Conservation (phyloP, 129 eudicot species). For the Ambrosia artemisiifolia region DNA sequence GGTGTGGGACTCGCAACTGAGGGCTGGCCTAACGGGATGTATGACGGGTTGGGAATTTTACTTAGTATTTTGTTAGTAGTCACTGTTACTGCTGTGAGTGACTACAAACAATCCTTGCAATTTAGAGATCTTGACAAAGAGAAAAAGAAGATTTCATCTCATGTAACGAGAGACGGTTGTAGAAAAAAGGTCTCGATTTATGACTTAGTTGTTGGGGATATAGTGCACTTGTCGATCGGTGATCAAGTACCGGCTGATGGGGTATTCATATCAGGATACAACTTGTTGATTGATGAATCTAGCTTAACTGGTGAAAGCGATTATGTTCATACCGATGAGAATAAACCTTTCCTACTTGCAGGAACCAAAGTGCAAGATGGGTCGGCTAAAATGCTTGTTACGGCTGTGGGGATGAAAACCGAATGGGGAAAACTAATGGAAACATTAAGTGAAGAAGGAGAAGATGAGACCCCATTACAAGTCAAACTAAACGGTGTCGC, state of each 20-base stretch:
- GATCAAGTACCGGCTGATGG: conserved; percentile 94
- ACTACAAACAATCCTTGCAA: conserved; percentile 74
- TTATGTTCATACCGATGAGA: conserved; percentile 44
- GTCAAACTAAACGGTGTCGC: conserved; percentile 87
- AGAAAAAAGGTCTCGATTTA: conserved; percentile 60
- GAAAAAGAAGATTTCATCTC: conserved; percentile 70
- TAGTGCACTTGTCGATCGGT: conserved; percentile 66
- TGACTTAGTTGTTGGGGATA: conserved; percentile 88
- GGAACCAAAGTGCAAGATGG: conserved; percentile 96
- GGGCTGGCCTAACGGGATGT: conserved; percentile 73
- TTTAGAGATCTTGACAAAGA: conserved; percentile 77
- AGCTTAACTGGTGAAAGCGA: conserved; percentile 85
- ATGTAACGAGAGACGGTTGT: conserved; percentile 62
- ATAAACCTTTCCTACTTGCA: conserved; percentile 66
- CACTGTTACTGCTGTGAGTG: conserved; percentile 76
- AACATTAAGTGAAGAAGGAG: conserved; percentile 64
- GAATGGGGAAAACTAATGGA: conserved; percentile 95
- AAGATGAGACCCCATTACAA: conserved; percentile 87
- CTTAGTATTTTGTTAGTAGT: conserved; percentile 66
- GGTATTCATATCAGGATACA: conserved; percentile 63
- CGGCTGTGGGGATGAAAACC: conserved; percentile 91
- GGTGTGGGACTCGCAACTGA: conserved; percentile 83
- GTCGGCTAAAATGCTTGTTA: conserved; percentile 78
- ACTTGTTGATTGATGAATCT: conserved; percentile 70
- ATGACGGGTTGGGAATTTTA: conserved; percentile 78